Evolutionary conservation across 2,329 filamentous ascomycete species (phyloP).

Genomic region (Aspergillus puulaauensis): DNA sequence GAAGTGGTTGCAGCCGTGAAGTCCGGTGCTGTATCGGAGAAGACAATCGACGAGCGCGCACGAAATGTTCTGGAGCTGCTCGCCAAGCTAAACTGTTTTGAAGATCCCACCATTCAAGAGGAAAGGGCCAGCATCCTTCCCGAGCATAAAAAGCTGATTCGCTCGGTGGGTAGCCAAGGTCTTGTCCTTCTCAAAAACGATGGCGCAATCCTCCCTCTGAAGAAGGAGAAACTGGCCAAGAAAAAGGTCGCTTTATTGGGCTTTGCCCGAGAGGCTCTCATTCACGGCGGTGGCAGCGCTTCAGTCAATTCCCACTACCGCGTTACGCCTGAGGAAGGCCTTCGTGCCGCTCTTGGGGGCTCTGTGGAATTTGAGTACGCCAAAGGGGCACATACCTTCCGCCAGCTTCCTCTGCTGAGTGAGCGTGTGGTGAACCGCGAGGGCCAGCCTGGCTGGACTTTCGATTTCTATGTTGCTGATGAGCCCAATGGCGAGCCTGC

Average conservation of each 20-base stretch:
- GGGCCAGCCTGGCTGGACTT: constrained; percentile 3
- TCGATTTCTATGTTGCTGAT: constrained; percentile 2
- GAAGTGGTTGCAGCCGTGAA: constrained; percentile 1
- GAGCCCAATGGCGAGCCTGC: neutral
- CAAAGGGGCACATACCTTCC: constrained; percentile 9
- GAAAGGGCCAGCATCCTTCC: constrained; percentile 4
- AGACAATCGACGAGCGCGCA: constrained; percentile 3
- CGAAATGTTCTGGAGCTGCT: constrained; percentile 2
- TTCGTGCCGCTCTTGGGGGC: constrained; percentile 3
- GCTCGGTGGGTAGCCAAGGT: constrained; percentile 4
- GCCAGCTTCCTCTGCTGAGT: constrained; percentile 4
- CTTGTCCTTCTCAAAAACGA: constrained; percentile 10
- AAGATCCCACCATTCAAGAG: constrained; percentile 3
- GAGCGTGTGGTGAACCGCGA: constrained; percentile 1
- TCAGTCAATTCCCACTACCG: constrained; percentile 8
- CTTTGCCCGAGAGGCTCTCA: constrained; percentile 6
- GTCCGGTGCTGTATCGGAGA: neutral
- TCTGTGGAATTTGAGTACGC: constrained; percentile 7
- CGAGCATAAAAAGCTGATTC: constrained; percentile 7
- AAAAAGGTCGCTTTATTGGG: constrained; percentile 5
- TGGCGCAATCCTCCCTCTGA: neutral
- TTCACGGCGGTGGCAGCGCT: constrained; percentile 9
- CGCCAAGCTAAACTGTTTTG: neutral
- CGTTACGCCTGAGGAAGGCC: constrained; percentile 6
- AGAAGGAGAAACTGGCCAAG: neutral